These are phyloP conservation scores for Carex myosuroides DNA, from an alignment of 176 grass and related monocot species.

Conservation along the genomic window DNA sequence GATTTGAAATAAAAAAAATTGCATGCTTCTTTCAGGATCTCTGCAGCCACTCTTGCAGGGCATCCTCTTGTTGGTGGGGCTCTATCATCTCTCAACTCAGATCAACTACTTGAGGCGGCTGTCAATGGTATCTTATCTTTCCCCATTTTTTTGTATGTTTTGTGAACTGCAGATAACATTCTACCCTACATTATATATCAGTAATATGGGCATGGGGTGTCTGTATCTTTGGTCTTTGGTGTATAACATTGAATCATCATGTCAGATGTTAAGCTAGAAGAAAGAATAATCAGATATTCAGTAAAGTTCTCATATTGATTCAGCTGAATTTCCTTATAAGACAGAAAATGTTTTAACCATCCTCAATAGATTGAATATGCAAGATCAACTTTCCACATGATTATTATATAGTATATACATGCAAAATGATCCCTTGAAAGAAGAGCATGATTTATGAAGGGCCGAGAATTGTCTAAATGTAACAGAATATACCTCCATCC, in stretches of 20 bases:
- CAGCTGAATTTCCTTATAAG: background rate
- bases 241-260: background rate
- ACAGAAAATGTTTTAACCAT: background rate
- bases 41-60: constrained; percentile 59
- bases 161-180: background rate
- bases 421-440: background rate
- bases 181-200: background rate
- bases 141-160: constrained; percentile 25
- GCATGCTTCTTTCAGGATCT: constrained; percentile 47
- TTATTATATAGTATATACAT: background rate
- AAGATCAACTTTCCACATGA: background rate
- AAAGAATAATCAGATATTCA: background rate
- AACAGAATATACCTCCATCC: background rate
- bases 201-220: background rate
- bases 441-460: background rate
- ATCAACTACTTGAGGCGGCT: constrained; percentile 75
- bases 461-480: background rate
- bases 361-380: background rate
- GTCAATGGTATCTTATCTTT: constrained; percentile 77
- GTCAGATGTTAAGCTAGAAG: background rate
- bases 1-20: constrained; percentile 9
- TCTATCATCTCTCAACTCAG: constrained; percentile 67
- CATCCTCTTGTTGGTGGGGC: constrained; percentile 80
- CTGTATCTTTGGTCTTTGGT: background rate
- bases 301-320: background rate